Evolutionary conservation across 306 rosid species (phyloP).

Genomic region (Cicer pinnatifidum): DNA sequence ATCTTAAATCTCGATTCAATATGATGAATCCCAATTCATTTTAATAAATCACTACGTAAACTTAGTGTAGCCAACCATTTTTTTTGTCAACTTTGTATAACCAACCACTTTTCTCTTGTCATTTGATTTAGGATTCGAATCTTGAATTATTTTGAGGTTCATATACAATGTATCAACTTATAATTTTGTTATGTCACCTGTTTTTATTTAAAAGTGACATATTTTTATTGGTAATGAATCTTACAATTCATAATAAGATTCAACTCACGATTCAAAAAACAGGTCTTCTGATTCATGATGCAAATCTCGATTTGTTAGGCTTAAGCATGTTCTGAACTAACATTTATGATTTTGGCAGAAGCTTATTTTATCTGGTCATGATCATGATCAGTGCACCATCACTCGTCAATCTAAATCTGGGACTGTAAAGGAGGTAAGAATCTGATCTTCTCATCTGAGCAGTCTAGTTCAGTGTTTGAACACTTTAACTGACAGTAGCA

Average conservation of each 20-base stretch:
- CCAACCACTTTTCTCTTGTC: no score
- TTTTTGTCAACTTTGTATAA: neutral
- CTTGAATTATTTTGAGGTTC: neutral
- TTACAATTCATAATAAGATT: no score
- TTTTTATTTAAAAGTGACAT: no score
- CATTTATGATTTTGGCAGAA: conserved; percentile 56
- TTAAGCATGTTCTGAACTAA: conserved; percentile 13
- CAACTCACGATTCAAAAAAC: no score
- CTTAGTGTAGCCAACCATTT: neutral
- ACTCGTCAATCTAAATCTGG: conserved; percentile 61
- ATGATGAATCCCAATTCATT: neutral
- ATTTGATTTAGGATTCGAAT: no score
- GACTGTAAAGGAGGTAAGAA: conserved; percentile 70
- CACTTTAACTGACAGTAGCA: conserved; percentile 47
- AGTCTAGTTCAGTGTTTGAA: conserved; percentile 37
- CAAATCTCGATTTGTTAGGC: no score
- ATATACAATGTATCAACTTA: neutral
- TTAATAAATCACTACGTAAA: no score
- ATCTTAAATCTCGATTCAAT: neutral
- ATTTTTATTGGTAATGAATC: no score
- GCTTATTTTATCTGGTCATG: conserved; percentile 81
- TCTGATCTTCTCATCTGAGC: conserved; percentile 39
- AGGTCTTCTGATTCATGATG: no score
- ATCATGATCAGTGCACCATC: conserved; percentile 81
- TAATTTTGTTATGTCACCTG: no score